Conservation (phyloP, 2,329 filamentous ascomycete species). For the Claviceps arundinis region DNA sequence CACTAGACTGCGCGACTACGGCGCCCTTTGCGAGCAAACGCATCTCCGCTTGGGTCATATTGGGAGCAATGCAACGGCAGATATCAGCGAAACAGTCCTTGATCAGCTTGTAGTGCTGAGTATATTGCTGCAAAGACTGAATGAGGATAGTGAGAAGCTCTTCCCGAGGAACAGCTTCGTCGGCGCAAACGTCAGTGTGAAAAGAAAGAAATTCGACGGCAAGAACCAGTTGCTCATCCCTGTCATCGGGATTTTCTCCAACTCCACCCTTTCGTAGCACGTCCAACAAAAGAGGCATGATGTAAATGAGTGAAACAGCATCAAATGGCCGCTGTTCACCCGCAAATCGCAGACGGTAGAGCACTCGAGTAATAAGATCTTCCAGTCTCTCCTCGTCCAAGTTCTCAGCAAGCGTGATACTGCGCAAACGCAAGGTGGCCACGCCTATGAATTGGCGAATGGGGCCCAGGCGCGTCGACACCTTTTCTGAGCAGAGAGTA, state of each 20-base stretch:
- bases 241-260: constrained; percentile 58
- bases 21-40: constrained; percentile 61
- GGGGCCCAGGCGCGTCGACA: constrained; percentile 59
- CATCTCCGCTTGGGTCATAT: constrained; percentile 62
- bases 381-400: constrained; percentile 71
- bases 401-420: constrained; percentile 57
- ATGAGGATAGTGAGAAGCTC: constrained; percentile 62
- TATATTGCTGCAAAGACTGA: constrained; percentile 73
- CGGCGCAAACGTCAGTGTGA: constrained; percentile 68
- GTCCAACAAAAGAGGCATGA: constrained; percentile 67
- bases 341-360: constrained; percentile 82
- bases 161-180: constrained; percentile 61
- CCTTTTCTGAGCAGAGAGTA: constrained; percentile 63
- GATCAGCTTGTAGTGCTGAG: constrained; percentile 87
- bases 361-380: constrained; percentile 69
- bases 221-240: constrained; percentile 79
- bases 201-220: constrained; percentile 80
- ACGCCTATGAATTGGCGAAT: constrained; percentile 76
- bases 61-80: constrained; percentile 71
- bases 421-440: constrained; percentile 69
- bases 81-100: constrained; percentile 86
- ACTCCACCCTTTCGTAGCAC: constrained; percentile 71
- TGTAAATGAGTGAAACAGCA: constrained; percentile 72
- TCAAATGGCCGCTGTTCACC: constrained; percentile 94
- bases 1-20: constrained; percentile 65